These are phyloP conservation scores for Nitzschia sp. DNA, from an alignment of 108 stramenopile species.

Conservation along the genomic window DNA sequence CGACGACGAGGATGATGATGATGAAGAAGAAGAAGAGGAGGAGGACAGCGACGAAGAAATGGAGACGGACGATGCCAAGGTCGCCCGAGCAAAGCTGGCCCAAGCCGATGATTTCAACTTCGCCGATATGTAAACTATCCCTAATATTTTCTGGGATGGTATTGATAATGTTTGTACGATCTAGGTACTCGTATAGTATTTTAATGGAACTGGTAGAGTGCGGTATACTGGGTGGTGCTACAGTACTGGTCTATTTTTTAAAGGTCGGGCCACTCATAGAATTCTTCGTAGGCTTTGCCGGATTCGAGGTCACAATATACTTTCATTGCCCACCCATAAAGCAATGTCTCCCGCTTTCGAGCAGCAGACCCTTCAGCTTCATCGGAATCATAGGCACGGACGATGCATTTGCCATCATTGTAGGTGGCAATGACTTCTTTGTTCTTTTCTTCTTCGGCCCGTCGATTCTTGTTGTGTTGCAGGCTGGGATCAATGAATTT, in stretches of 20 bases:
- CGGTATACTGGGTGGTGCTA: background rate
- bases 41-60: constrained; percentile 52
- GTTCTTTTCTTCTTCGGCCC: constrained; percentile 11
- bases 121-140: constrained; percentile 41
- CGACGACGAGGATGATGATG: constrained; percentile 37
- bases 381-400: constrained; percentile 55
- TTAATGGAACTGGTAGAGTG: background rate
- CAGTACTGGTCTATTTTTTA: too few relatives aligned
- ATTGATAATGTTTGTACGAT: too few relatives aligned
- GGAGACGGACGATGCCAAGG: constrained; percentile 58
- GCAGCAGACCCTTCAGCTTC: constrained; percentile 30
- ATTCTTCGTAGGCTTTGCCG: constrained; percentile 62
- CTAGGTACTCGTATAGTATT: too few relatives aligned
- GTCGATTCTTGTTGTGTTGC: constrained; percentile 71
- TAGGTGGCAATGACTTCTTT: constrained; percentile 40
- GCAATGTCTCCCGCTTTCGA: constrained; percentile 37
- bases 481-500: constrained; percentile 79
- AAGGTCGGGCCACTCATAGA: constrained; percentile 71
- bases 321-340: constrained; percentile 76
- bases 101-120: constrained; percentile 78
- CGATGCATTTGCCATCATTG: constrained; percentile 54
- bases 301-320: constrained; percentile 78
- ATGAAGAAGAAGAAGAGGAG: constrained; percentile 44
- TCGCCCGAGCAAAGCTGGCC: constrained; percentile 46
- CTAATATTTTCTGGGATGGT: background rate